phyloP scores from a whole-genome alignment of 139 green algal species.

The Chlamydomonas sp. region DNA sequence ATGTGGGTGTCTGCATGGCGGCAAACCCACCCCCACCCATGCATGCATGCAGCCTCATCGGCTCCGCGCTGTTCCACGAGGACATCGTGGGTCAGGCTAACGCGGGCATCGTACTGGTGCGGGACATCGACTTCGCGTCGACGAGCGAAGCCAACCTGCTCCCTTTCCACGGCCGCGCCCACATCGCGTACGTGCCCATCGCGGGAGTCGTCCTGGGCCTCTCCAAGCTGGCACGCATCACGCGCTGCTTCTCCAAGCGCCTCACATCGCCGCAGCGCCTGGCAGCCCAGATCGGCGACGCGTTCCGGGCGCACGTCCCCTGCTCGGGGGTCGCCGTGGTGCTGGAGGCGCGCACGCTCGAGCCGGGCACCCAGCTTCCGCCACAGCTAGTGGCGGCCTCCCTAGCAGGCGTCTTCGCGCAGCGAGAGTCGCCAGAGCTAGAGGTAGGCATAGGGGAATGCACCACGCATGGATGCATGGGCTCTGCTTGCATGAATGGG shows the following conservation, averaged over 20 bases:
- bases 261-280: slow-evolving; percentile 68
- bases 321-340: slow-evolving; percentile 54
- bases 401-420: too few species aligned
- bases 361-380: too few species aligned
- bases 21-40: too few species aligned
- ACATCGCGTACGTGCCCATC: slow-evolving; percentile 86
- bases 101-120: slow-evolving; percentile 71
- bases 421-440: too few species aligned
- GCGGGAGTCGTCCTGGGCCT: slow-evolving; percentile 73
- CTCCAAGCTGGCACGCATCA: slow-evolving; percentile 78
- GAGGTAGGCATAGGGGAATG: too few species aligned
- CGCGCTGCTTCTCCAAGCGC: slow-evolving; percentile 59
- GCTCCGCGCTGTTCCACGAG: slow-evolving; percentile 74
- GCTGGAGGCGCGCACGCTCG: slow-evolving; percentile 45
- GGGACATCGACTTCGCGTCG: slow-evolving; percentile 88
- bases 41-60: slow-evolving; percentile 8
- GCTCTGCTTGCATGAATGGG: too few species aligned
- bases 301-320: slow-evolving; percentile 37
- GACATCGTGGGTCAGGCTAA: slow-evolving; percentile 38
- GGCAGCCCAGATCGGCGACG: slow-evolving; percentile 36
- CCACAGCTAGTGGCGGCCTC: too few species aligned
- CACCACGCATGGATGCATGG: too few species aligned
- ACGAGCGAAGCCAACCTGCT: slow-evolving; percentile 63
- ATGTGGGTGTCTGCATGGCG: too few species aligned
- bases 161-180: slow-evolving; percentile 81